Evolutionary conservation across 768 basidiomycete species (phyloP).

Genomic region (Tricholomella constricta): DNA sequence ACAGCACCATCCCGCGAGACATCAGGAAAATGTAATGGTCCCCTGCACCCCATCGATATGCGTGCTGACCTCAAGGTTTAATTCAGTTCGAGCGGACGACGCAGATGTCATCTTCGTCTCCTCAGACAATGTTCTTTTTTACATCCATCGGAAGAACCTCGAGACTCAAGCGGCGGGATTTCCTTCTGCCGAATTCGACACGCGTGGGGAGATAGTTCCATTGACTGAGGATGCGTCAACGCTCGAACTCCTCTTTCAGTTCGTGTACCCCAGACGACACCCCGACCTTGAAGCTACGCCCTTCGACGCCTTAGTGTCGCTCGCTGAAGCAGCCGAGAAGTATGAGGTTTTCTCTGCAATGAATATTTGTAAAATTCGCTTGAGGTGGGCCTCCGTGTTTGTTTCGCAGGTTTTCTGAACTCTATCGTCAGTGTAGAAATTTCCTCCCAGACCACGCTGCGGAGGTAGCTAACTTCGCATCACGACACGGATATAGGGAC

Average conservation of each 20-base stretch:
- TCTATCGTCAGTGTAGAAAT: background rate
- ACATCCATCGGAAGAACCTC: constrained; percentile 9
- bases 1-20: too few relatives aligned
- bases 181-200: background rate
- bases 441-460: background rate
- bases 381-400: background rate
- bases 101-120: constrained; percentile 8
- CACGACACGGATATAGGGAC: background rate
- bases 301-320: background rate
- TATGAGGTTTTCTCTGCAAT: constrained; percentile 11
- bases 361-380: constrained; percentile 2
- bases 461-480: background rate
- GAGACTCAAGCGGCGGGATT: constrained; percentile 3
- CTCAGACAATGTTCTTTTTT: background rate
- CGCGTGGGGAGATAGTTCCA: background rate
- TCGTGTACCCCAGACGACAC: constrained; percentile 6
- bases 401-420: too few relatives aligned
- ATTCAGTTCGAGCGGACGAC: background rate
- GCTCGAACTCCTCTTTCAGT: constrained; percentile 13
- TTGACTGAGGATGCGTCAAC: constrained; percentile 4
- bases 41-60: too few relatives aligned
- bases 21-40: too few relatives aligned
- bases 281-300: background rate
- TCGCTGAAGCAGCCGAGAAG: constrained; percentile 13
- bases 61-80: background rate